phyloP scores from a whole-genome alignment of 805 yeast genomes.

The Candida stauntonica region DNA sequence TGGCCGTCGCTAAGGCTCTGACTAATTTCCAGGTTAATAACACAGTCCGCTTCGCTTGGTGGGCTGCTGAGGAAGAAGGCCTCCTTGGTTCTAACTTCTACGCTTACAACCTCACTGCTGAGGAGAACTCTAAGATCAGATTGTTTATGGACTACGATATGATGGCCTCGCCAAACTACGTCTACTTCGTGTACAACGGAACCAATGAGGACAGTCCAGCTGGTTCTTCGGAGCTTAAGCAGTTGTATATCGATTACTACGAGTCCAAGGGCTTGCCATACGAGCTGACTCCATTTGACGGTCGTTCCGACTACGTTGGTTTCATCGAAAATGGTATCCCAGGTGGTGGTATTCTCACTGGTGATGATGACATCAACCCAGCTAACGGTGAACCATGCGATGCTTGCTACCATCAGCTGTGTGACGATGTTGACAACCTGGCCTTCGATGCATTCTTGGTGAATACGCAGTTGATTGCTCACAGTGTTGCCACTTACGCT shows the following conservation, averaged over 20 bases:
- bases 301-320: slow-evolving; percentile 93
- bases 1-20: slow-evolving; percentile 81
- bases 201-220: slow-evolving; percentile 63
- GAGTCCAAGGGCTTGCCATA: slow-evolving; percentile 62
- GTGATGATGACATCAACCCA: slow-evolving; percentile 81
- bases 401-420: slow-evolving; percentile 79
- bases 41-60: slow-evolving; percentile 93
- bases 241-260: slow-evolving; percentile 65
- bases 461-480: slow-evolving; percentile 86
- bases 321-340: slow-evolving; percentile 87
- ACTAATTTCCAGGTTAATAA: slow-evolving; percentile 73
- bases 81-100: slow-evolving; percentile 81
- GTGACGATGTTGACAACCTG: slow-evolving; percentile 76
- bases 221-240: slow-evolving; percentile 83
- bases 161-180: slow-evolving; percentile 97
- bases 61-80: slow-evolving; percentile 99
- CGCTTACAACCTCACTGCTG: slow-evolving; percentile 57
- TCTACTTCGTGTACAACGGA: slow-evolving; percentile 84
- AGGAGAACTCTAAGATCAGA: slow-evolving; percentile 76
- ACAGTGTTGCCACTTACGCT: slow-evolving; percentile 88
- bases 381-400: slow-evolving; percentile 72
- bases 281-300: slow-evolving; percentile 86
- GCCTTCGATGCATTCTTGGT: slow-evolving; percentile 81
- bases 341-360: slow-evolving; percentile 94
- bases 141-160: slow-evolving; percentile 95